Conservation (phyloP, 345 rosid genomes). For the Kernera saxatilis region DNA sequence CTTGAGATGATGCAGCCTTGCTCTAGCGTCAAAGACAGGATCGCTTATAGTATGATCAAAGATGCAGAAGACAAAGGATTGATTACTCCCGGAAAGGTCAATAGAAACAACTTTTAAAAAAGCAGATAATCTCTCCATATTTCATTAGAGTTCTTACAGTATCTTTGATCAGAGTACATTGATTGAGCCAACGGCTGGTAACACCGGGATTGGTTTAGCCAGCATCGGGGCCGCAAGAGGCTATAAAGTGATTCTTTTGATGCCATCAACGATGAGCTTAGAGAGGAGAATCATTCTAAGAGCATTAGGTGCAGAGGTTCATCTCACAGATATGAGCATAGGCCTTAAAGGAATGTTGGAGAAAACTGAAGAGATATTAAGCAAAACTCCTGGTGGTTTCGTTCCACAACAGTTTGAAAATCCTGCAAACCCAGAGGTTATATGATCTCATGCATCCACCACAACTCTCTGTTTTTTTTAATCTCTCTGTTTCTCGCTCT, state of each 20-base stretch:
- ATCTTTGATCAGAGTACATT: slow-evolving; percentile 38
- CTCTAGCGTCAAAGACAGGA: slow-evolving; percentile 56
- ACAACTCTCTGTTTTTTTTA: neutral
- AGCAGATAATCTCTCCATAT: neutral
- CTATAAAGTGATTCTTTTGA: slow-evolving; percentile 45
- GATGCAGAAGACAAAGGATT: slow-evolving; percentile 70
- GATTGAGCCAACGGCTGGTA: slow-evolving; percentile 63
- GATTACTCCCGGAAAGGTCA: slow-evolving; percentile 62
- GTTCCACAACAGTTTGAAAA: slow-evolving; percentile 33
- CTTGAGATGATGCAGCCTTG: slow-evolving; percentile 56
- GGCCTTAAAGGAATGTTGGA: slow-evolving; percentile 37
- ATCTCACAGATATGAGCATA: slow-evolving; percentile 37
- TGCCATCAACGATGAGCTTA: slow-evolving; percentile 54
- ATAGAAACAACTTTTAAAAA: neutral
- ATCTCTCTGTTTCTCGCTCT: neutral
- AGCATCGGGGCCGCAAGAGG: slow-evolving; percentile 60
- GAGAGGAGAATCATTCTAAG: slow-evolving; percentile 63
- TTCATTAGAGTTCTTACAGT: neutral
- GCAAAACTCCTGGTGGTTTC: slow-evolving; percentile 47
- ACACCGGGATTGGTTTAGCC: slow-evolving; percentile 73
- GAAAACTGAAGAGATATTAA: slow-evolving; percentile 46
- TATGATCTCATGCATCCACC: neutral
- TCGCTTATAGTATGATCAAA: slow-evolving; percentile 55
- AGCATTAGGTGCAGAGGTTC: slow-evolving; percentile 73
- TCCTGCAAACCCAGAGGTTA: slow-evolving; percentile 62